Conservation (phyloP, 2,329 filamentous ascomycete species). For the Nigrospora sphaerica region DNA sequence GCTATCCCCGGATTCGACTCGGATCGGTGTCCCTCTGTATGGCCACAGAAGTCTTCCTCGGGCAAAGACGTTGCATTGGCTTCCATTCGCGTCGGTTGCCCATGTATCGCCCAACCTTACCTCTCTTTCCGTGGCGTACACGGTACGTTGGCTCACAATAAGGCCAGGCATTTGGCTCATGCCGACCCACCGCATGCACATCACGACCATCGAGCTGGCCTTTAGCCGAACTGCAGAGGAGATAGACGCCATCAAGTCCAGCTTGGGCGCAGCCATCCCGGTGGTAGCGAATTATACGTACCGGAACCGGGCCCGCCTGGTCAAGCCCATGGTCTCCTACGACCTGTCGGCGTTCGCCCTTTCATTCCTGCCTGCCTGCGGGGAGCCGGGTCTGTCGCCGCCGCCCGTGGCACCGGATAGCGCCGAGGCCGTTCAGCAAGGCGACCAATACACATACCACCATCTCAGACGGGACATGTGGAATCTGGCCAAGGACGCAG, state of each 20-base stretch:
- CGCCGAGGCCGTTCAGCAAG: conserved; percentile 28
- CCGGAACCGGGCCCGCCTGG: conserved; percentile 62
- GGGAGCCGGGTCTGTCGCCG: conserved; percentile 42
- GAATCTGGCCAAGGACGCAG: conserved; percentile 49
- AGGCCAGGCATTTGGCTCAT: conserved; percentile 73
- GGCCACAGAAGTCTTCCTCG: no score
- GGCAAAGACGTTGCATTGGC: no score
- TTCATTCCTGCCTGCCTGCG: conserved; percentile 75
- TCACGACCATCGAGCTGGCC: conserved; percentile 80
- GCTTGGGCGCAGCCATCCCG: conserved; percentile 48
- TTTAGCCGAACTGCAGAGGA: conserved; percentile 67
- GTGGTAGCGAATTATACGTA: conserved; percentile 60
- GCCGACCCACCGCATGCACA: conserved; percentile 70
- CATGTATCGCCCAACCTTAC: no score
- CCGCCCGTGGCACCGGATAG: conserved; percentile 28
- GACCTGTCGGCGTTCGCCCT: conserved; percentile 81
- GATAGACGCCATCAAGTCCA: conserved; percentile 54
- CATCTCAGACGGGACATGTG: conserved; percentile 80
- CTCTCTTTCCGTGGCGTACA: no score
- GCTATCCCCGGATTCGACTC: no score
- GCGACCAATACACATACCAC: conserved; percentile 77
- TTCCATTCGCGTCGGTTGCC: no score
- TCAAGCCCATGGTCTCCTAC: conserved; percentile 77
- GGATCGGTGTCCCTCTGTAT: no score
- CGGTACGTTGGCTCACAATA: no score